Evolutionary conservation across 2,329 filamentous ascomycete species (phyloP).

Genomic region (Aureobasidium sp.): DNA sequence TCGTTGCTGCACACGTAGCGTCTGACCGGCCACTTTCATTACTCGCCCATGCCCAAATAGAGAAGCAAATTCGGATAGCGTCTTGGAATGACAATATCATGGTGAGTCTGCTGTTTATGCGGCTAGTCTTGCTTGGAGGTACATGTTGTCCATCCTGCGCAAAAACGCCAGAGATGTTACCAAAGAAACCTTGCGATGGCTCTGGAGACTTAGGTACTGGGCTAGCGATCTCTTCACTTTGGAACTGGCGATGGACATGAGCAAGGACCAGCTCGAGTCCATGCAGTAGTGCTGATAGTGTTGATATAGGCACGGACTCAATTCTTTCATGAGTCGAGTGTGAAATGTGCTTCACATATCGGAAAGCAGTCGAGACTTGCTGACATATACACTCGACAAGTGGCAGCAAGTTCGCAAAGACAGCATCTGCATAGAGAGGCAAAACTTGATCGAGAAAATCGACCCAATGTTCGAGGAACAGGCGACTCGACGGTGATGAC

Average conservation of each 20-base stretch:
- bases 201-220: constrained; percentile 69
- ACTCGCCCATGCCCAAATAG: constrained; percentile 88
- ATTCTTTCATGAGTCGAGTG: constrained; percentile 20
- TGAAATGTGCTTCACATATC: constrained; percentile 60
- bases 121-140: constrained; percentile 67
- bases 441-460: constrained; percentile 74
- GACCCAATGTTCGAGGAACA: constrained; percentile 86
- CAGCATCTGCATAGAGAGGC: constrained; percentile 71
- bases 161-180: constrained; percentile 87
- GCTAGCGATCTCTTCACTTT: constrained; percentile 60
- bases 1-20: constrained; percentile 57
- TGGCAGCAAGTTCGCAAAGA: constrained; percentile 85
- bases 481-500: constrained; percentile 61
- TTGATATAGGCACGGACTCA: constrained; percentile 36
- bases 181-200: constrained; percentile 80
- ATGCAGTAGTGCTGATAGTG: constrained; percentile 78
- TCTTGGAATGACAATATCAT: constrained; percentile 96
- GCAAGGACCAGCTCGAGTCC: constrained; percentile 87
- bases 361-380: constrained; percentile 67
- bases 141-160: constrained; percentile 53
- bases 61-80: constrained; percentile 82
- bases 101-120: constrained; percentile 88
- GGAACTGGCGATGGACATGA: constrained; percentile 65
- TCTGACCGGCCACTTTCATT: constrained; percentile 53
- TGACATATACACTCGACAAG: constrained; percentile 82